These are phyloP conservation scores for Aspergillus arachidicola DNA, from an alignment of 2,329 filamentous ascomycete species.

Conservation along the genomic window DNA sequence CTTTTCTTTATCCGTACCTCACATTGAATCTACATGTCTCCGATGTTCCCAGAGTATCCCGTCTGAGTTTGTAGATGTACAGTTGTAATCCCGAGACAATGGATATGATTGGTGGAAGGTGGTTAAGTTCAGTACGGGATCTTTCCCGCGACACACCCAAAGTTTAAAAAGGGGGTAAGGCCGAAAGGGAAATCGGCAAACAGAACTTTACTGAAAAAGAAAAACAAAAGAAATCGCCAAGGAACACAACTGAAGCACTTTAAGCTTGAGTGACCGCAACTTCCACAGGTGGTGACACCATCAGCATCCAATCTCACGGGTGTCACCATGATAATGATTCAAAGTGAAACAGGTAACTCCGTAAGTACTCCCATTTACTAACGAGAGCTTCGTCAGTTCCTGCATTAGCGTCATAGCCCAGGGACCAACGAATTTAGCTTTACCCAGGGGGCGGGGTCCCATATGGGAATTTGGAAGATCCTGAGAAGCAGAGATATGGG, in stretches of 20 bases:
- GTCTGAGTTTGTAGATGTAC: background rate
- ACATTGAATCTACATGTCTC: constrained; percentile 2
- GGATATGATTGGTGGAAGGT: background rate
- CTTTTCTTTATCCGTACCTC: background rate
- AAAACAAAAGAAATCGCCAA: background rate
- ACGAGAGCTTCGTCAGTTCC: constrained; percentile 32
- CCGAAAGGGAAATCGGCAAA: background rate
- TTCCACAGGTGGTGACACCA: background rate
- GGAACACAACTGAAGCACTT: background rate
- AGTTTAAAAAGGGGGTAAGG: background rate
- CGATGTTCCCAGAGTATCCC: background rate
- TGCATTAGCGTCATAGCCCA: constrained; percentile 36
- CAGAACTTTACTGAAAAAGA: background rate
- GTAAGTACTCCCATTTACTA: constrained; percentile 4
- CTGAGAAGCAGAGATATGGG: background rate
- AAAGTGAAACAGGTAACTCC: constrained; percentile 14
- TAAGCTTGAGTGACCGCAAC: constrained; percentile 2
- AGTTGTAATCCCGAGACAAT: background rate
- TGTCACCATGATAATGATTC: constrained; percentile 13
- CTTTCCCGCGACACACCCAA: constrained; percentile 3
- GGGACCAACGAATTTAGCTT: constrained; percentile 17
- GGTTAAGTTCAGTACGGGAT: constrained; percentile 1
- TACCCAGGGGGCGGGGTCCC: constrained; percentile 3
- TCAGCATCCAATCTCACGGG: background rate
- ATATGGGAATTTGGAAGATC: constrained; percentile 6